A percentile compares a stretch with the other conserved stretches of the same genome.
phyloP scores from a whole-genome alignment of 2,329 filamentous ascomycete species.

The Dactylellina leptospora region DNA sequence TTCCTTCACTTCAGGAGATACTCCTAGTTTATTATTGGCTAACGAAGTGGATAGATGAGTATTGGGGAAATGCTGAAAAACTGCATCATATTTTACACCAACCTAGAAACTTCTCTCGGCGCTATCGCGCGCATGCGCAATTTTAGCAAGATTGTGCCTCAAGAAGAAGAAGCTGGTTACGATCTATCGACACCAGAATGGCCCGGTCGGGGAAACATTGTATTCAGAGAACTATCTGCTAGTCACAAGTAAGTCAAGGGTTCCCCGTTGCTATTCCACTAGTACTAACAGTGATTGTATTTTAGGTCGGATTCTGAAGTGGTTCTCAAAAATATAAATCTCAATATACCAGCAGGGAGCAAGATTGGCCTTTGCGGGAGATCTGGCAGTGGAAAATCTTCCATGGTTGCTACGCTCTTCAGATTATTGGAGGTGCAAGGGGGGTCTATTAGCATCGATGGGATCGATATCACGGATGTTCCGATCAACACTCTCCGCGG shows the following conservation, averaged over 20 bases:
- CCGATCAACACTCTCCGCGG: constrained; percentile 35
- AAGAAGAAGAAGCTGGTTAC: constrained; percentile 26
- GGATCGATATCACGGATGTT: constrained; percentile 37
- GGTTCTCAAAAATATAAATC: constrained; percentile 36
- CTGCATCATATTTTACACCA: constrained; percentile 58
- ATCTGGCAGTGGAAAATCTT: constrained; percentile 53
- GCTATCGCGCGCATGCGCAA: constrained; percentile 57
- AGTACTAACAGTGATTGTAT: background rate
- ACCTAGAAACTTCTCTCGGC: constrained; percentile 59
- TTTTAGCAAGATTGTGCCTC: constrained; percentile 29
- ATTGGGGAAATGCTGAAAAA: constrained; percentile 57
- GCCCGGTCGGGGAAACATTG: constrained; percentile 29
- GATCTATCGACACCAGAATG: constrained; percentile 27
- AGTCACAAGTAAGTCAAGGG: constrained; percentile 37
- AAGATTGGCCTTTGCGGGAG: constrained; percentile 50
- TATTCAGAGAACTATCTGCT: constrained; percentile 38
- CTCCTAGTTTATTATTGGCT: background rate
- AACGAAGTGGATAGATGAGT: constrained; percentile 16
- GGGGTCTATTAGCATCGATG: constrained; percentile 46
- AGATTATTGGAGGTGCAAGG: constrained; percentile 32
- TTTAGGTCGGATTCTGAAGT: constrained; percentile 36
- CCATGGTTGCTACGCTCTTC: constrained; percentile 42
- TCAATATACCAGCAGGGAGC: constrained; percentile 22
- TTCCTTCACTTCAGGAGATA: background rate
- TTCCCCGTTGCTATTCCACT: no score